phyloP scores from a whole-genome alignment of 257 asterid genomes.

The Scutellaria baicalensis region DNA sequence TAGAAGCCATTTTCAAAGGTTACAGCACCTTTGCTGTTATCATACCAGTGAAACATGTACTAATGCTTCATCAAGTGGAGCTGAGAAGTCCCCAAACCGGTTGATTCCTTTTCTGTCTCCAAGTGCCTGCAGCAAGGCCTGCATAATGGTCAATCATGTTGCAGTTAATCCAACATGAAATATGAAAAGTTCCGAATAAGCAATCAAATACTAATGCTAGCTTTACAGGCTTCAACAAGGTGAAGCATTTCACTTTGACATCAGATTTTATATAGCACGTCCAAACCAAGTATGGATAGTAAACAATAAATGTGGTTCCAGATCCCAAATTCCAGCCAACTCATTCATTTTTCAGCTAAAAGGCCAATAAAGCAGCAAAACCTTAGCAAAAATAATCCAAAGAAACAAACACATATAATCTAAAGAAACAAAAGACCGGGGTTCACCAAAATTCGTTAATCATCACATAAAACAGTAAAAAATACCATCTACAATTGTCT shows the following conservation, averaged over 20 bases:
- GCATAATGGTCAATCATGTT: not conserved
- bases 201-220: not conserved
- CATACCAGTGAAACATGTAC: constrained; percentile 79
- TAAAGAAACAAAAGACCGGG: not conserved
- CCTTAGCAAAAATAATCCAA: not conserved
- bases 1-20: not conserved
- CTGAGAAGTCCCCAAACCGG: constrained; percentile 84
- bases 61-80: constrained; percentile 86
- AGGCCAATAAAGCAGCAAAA: not conserved
- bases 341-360: not conserved
- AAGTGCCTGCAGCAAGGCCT: constrained; percentile 79
- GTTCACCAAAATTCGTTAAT: not conserved
- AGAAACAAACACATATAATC: not conserved
- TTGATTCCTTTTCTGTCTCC: constrained; percentile 84
- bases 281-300: not conserved
- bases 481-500: not conserved
- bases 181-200: not conserved
- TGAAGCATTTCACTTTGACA: not conserved
- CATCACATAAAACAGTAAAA: not conserved
- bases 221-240: not conserved
- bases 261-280: not conserved
- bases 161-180: not conserved
- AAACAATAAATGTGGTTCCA: not conserved
- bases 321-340: not conserved
- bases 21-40: not conserved